Evolutionary conservation across 2,329 filamentous ascomycete species (phyloP), one percentile per base, ranked within the genome.

Genomic region (Zopfia rhizophila): DNA sequence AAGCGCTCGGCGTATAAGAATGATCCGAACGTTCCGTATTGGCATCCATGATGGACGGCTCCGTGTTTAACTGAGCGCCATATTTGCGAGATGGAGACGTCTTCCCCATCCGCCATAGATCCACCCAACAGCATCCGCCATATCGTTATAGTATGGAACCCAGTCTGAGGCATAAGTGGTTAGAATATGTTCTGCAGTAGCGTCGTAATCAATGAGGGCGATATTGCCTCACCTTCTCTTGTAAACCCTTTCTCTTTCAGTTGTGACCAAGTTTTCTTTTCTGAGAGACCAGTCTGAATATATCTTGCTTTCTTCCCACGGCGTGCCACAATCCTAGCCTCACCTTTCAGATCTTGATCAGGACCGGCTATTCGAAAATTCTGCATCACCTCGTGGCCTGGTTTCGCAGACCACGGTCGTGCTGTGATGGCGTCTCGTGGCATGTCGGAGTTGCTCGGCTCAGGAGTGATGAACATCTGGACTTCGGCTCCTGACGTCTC

Each of bases 101-200:
- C 63, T 51, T 3, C 62, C 60, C 54, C 60, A 66, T 7, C 66
- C 68, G 5, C 66, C 66, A 38, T 70, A 70, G 10, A 70, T 54
- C 68, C 68, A 70, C 2, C 62, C 63, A 18, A 66, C 57, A 10
- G 66, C 66, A 44, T 70, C 68, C 4, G 66, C 63, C 63, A 66
- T 68, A 38, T 70, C 63, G 37, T 69, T 58, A 39, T 68, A 55
- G 32, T 70, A 70, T 1, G 68, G 66, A 8, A 29, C 55, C 66
- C 66, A 70, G 44, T 61, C 68, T 69, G 36, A 57, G 46, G 13
- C 14, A 13, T 13, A 5, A 4, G 11, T 31, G n/a, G n/a, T n/a
- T n/a, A n/a, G n/a, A n/a, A n/a, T n/a, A n/a, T n/a, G n/a, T n/a
- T n/a, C n/a, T n/a, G n/a, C n/a, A n/a, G n/a, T n/a, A n/a, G n/a